Base-by-base conservation (phyloP, 2,329 filamentous ascomycete genomes). In the Onygenales sp. region DNA sequence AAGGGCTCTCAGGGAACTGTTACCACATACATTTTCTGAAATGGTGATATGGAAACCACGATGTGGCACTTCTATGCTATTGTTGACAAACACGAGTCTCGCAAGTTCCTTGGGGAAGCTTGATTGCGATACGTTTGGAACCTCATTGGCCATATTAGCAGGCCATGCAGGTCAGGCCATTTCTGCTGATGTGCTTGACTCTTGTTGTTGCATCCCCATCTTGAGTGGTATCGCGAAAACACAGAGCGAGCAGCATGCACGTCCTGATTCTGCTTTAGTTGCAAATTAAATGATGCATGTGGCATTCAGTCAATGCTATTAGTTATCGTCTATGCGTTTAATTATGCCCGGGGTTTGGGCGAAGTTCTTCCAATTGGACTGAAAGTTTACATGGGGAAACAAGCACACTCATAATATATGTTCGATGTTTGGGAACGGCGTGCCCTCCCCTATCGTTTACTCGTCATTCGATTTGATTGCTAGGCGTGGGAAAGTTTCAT, bases 21-120 rank as follows among this genome's bases (percentile, higher is more conserved):
- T 55, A 66, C 69, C 7, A 64, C 74, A n/a, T 83, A 78, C 62
- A 78, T 80, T 2, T 80, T 75, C 4, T 79, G 76, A 77, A 79
- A 79, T 54, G 77, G 77, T 4, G 75, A 76, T 47, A 79, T 75
- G 0, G 71, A 75, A 60, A 75, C 73, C 0, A 64, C 60, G 2
- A 42, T 53, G 3, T 79, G 80, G 81, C 69, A 72, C 31, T 79
- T 81, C 59, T 78, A 74, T 60, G 71, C 70, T 3, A 60, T 64
- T 46, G 63, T 57, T 10, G 17, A 17, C 17, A 17, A 17, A 17
- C 17, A 17, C 17, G 17, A 17, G 17, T 65, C 63, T 3, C 59
- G 63, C 3, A 54, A 57, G 13, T 66, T 59, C 41, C 44, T 67
- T 45, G 66, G 64, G n/a, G 59, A 69, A 43, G 41, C 53, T 17